These are phyloP conservation scores for Ophiocordyceps sinensis DNA, from an alignment of 2,329 filamentous ascomycete genomes.

Conservation along the genomic window DNA sequence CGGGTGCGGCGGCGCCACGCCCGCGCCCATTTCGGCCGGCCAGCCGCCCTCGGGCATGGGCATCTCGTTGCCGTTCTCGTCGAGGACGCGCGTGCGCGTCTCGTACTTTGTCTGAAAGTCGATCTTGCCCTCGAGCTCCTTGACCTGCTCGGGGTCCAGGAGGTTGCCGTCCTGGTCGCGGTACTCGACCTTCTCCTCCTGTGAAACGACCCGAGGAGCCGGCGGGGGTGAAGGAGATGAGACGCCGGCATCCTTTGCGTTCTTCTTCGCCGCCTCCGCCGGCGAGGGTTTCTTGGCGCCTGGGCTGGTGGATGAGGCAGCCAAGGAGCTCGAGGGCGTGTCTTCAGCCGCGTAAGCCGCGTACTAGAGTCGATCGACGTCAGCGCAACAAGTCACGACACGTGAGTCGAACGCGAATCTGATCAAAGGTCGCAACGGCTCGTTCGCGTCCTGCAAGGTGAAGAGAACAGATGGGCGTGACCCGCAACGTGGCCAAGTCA, in stretches of 20 bases:
- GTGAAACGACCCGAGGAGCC: slow-evolving; percentile 31
- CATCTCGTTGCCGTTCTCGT: slow-evolving; percentile 69
- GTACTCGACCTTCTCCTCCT: slow-evolving; percentile 82
- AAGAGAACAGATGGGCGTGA: too few species aligned
- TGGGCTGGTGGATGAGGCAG: slow-evolving; percentile 11
- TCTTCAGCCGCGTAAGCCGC: slow-evolving; percentile 23
- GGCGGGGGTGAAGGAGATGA: slow-evolving; percentile 36
- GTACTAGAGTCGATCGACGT: slow-evolving; percentile 22
- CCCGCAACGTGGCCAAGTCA: background rate
- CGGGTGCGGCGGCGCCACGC: slow-evolving; percentile 43
- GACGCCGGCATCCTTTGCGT: slow-evolving; percentile 19
- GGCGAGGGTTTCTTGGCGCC: background rate
- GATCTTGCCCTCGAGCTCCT: slow-evolving; percentile 76
- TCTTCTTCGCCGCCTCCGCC: slow-evolving; percentile 4
- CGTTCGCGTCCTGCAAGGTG: too few species aligned
- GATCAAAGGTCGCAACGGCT: too few species aligned
- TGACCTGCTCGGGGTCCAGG: slow-evolving; percentile 70
- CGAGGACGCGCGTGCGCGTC: slow-evolving; percentile 76
- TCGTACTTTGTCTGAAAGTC: slow-evolving; percentile 93
- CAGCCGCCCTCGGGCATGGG: slow-evolving; percentile 25
- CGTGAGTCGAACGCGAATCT: too few species aligned
- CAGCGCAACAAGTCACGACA: background rate
- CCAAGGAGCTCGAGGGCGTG: slow-evolving; percentile 11
- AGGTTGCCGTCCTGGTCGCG: slow-evolving; percentile 69
- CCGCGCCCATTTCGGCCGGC: slow-evolving; percentile 20